Evolutionary conservation across 2,329 filamentous ascomycete species (phyloP), one percentile per base, ranked within the genome.

Genomic region (Exophiala calicioides): DNA sequence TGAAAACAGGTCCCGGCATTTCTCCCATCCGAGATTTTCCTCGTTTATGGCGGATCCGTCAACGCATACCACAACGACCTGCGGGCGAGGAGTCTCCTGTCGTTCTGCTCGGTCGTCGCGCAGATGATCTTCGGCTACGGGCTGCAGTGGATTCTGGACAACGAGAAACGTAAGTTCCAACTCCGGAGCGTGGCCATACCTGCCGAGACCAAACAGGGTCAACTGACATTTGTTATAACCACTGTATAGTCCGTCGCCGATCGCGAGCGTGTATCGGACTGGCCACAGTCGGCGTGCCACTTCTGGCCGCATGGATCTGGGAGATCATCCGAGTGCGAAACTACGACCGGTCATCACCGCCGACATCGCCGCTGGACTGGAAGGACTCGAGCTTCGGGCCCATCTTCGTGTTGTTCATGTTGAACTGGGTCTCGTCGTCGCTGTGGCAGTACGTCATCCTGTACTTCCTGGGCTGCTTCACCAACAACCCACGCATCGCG

Each of bases 21-120:
- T 50, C 63, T n/a, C 51, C 62, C 4, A 53, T 36, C 59, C 3
- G 62, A 65, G 45, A 58, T 56, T 15, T 65, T 63, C 37, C 55
- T 66, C 15, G 63, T 66, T 6, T 66, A 65, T 34, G 51, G 54
- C 15, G 64, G 64, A 9, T 62, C 62, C 1, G 62, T 63, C n/a
- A 67, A 67, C 30, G 56, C 60, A 3, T 62, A 47, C 43, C 59
- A 58, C 52, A 63, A 62, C 44, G 55, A 59, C 29, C 40, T 62
- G 12, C 41, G 59, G 16, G 57, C 59, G 4, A 47, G 60, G 29
- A 56, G 53, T 18, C 57, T 67, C 3, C 46, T 65, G 13, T 61
- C 60, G 5, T 65, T 67, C 48, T 56, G 62, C 34, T 55, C 62
- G 3, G 60, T 65, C 13, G 54, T 62, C 3, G 26, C 65, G 10